Conservation (phyloP, 2,329 filamentous ascomycete genomes). For the Ophiostoma piceae region DNA sequence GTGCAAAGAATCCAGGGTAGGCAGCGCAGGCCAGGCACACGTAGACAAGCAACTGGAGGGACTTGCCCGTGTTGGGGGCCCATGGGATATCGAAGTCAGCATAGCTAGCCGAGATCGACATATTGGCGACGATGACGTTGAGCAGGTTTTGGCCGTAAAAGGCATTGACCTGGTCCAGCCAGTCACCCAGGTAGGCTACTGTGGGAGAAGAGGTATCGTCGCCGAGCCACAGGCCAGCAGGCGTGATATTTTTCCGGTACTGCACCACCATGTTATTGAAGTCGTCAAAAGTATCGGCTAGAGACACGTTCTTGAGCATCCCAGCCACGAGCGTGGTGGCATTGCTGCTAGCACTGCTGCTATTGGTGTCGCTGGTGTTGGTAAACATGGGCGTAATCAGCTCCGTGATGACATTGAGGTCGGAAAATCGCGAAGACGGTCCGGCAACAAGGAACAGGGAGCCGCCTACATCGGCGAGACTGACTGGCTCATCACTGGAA, state of each 20-base stretch:
- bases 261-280: conserved; percentile 62
- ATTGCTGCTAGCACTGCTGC: conserved; percentile 9
- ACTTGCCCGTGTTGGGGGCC: conserved; percentile 61
- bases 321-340: conserved; percentile 7
- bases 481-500: conserved; percentile 39
- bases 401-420: conserved; percentile 29
- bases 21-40: conserved; percentile 71
- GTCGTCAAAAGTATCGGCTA: conserved; percentile 59
- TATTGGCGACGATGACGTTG: conserved; percentile 60
- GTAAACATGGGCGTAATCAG: conserved; percentile 42
- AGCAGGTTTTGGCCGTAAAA: conserved; percentile 62
- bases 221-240: conserved; percentile 75
- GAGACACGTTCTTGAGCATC: conserved; percentile 37
- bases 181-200: conserved; percentile 65
- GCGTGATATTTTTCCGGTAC: conserved; percentile 63
- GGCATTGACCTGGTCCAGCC: conserved; percentile 48
- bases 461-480: conserved; percentile 37
- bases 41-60: conserved; percentile 74
- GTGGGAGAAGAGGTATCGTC: conserved; percentile 55
- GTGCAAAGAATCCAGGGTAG: conserved; percentile 78
- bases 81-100: conserved; percentile 72
- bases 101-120: conserved; percentile 66
- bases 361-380: conserved; percentile 17
- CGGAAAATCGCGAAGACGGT: conserved; percentile 40
- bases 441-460: conserved; percentile 41